Conservation (phyloP, 2,329 filamentous ascomycete species). For the Colletotrichum sp. region DNA sequence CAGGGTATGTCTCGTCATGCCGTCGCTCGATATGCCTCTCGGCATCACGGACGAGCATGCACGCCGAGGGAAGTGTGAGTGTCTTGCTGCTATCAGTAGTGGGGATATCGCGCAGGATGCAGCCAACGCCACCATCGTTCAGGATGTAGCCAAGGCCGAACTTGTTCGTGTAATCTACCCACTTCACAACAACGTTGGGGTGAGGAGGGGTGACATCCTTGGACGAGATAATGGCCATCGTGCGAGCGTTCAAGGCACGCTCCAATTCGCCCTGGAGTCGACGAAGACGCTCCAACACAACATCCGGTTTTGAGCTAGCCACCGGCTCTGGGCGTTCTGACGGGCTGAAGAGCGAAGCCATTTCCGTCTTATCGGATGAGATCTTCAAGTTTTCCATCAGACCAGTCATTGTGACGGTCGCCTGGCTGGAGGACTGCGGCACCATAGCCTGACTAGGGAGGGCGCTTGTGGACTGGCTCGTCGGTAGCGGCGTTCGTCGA, state of each 20-base stretch:
- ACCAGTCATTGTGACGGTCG: conserved; percentile 15
- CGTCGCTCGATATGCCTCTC: conserved; percentile 72
- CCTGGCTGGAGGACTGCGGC: conserved; percentile 3
- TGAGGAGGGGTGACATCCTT: conserved; percentile 59
- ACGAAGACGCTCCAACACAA: conserved; percentile 60
- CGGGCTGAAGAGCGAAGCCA: conserved; percentile 60
- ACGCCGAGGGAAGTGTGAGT: conserved; percentile 69
- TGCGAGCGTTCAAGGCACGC: conserved; percentile 65
- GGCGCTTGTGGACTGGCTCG: conserved; percentile 16
- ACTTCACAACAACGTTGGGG: conserved; percentile 74
- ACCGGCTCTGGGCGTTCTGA: conserved; percentile 56
- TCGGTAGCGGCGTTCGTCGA: conserved; percentile 18
- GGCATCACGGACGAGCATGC: conserved; percentile 73
- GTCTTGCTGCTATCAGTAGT: conserved; percentile 54
- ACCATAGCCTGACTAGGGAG: conserved; percentile 9
- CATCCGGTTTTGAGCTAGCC: conserved; percentile 60
- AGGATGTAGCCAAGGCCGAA: conserved; percentile 85
- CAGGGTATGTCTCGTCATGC: conserved; percentile 58
- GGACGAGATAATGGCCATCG: conserved; percentile 64
- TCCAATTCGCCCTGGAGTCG: conserved; percentile 66
- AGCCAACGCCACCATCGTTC: conserved; percentile 81
- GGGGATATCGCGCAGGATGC: conserved; percentile 64
- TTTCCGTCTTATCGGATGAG: conserved; percentile 29
- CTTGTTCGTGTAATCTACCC: conserved; percentile 90
- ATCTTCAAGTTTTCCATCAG: conserved; percentile 27